phyloP scores from a whole-genome alignment of 805 yeast species.

The Tetrapisispora namnaoensis region DNA sequence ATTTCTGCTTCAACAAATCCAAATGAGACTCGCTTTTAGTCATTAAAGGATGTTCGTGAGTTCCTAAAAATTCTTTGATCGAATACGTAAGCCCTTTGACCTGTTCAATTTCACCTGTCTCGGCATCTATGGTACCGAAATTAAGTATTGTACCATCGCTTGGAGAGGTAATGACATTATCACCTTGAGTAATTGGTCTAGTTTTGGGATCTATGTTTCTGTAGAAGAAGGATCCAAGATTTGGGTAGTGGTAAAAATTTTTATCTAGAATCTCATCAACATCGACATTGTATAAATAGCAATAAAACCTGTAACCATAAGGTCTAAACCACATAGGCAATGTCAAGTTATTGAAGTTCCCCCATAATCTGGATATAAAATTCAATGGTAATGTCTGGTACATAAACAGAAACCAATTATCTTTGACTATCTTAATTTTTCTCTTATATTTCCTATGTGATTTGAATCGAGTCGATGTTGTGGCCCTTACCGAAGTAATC shows the following conservation, averaged over 20 bases:
- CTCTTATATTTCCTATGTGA: background rate
- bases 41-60: constrained; percentile 28
- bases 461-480: background rate
- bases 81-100: constrained; percentile 95
- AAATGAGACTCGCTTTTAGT: constrained; percentile 13
- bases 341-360: constrained; percentile 69
- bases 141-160: constrained; percentile 88
- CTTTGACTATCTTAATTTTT: constrained; percentile 22
- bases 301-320: constrained; percentile 72
- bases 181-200: constrained; percentile 58
- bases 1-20: constrained; percentile 14
- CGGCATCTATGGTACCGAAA: constrained; percentile 58
- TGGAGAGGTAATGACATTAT: constrained; percentile 67
- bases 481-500: background rate
- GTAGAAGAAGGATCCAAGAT: constrained; percentile 86
- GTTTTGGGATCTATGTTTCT: constrained; percentile 67
- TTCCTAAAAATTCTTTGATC: constrained; percentile 77
- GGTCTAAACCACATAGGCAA: constrained; percentile 83
- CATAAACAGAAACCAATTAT: constrained; percentile 81
- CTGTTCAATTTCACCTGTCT: constrained; percentile 85
- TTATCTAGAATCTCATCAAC: constrained; percentile 81
- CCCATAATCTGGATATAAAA: constrained; percentile 91
- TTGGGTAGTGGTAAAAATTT: constrained; percentile 61
- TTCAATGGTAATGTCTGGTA: constrained; percentile 86
- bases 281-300: constrained; percentile 77